Base-by-base conservation (phyloP, 495 filamentous ascomycete genomes). In the Tuber brumale region DNA sequence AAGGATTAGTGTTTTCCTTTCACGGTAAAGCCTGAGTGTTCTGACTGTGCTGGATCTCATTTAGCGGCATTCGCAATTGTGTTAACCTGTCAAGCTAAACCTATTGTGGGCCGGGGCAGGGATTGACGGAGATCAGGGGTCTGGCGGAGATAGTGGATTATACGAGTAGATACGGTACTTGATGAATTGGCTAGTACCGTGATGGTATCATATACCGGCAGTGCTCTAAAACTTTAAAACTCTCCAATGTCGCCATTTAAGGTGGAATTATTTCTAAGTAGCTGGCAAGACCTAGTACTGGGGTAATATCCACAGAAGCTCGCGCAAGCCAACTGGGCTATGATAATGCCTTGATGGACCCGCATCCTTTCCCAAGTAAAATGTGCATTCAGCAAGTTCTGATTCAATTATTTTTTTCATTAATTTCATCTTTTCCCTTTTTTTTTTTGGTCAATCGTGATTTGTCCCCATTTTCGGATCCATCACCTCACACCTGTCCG, bases 321-420 rank as follows among this genome's bases (percentile, higher is more conserved):
- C 27, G 12, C n/a, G 23, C 2, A 12, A 57, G 51, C 12, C n/a
- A 31, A 31, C 10, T 12, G n/a, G 16, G 51, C 51, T 61, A 16
- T n/a, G n/a, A n/a, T 31, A 66, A 14, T 19, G 57, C 14, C 14
- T 51, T 51, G 27, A 18, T 35, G 57, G 35, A 66, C 18, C 12
- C 27, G 57, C 27, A 35, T 35, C 14, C 27, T 6, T 35, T 66
- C 27, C 12, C 31, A 66, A 14, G 31, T 35, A 66, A 66, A 66
- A 31, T 16, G 57, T 35, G 31, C 57, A 35, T 35, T 66, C 57
- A 66, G 16, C 27, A 66, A 66, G 1, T 27, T 66, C 57, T 66
- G 57, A 66, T 66, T 66, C 35, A 66, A 35, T 66, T 35, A 66
- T 66, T 66, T 66, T 35, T 66, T 66, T 66, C 31, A 66, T 66